Evolutionary conservation across 208 protist genomes (phyloP).

Genomic region (Blastocrithidia nonstop): DNA sequence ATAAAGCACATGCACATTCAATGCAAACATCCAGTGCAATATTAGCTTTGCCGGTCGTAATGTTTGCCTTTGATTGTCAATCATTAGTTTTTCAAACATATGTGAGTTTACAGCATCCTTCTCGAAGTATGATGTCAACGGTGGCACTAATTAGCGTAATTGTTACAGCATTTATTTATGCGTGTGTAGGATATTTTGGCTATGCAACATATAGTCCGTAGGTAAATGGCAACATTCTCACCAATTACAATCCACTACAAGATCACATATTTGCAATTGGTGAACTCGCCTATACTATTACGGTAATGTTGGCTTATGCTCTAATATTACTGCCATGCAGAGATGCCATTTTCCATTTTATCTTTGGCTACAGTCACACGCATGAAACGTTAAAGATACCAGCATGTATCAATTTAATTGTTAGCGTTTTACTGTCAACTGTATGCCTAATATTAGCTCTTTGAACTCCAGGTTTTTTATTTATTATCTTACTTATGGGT

Average conservation of each 20-base stretch:
- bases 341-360: constrained; percentile 59
- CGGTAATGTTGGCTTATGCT: constrained; percentile 45
- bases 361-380: constrained; percentile 49
- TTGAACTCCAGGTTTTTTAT: constrained; percentile 33
- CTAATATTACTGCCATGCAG: constrained; percentile 55
- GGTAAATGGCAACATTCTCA: constrained; percentile 57
- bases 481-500: constrained; percentile 37
- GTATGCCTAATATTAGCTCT: constrained; percentile 31
- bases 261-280: constrained; percentile 41
- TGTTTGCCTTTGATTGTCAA: constrained; percentile 79
- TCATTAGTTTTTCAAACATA: constrained; percentile 69
- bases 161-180: constrained; percentile 30
- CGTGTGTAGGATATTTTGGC: constrained; percentile 48
- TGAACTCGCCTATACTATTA: constrained; percentile 34
- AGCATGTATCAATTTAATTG: constrained; percentile 44
- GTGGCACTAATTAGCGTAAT: constrained; percentile 31
- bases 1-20: too few relatives aligned
- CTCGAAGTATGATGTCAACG: constrained; percentile 33
- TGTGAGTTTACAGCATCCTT: constrained; percentile 27
- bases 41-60: constrained; percentile 50
- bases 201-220: constrained; percentile 34
- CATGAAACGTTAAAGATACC: constrained; percentile 7
- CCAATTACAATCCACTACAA: constrained; percentile 45
- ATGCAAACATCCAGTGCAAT: too few relatives aligned
- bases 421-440: constrained; percentile 29